Conservation (phyloP, 1,284 basidiomycete species). For the Uromyces viciae-fabae region DNA sequence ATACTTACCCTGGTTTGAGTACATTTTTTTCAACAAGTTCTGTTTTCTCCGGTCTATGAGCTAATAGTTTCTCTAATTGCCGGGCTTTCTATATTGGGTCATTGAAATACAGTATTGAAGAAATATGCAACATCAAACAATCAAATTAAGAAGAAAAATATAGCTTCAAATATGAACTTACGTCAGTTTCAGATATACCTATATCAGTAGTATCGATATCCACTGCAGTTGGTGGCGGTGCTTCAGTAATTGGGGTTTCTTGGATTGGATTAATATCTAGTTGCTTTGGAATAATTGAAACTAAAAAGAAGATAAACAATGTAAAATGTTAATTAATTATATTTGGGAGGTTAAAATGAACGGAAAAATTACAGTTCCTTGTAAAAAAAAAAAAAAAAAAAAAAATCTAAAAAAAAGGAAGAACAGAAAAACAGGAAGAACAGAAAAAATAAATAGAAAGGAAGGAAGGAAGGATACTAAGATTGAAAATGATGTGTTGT, state of each 20-base stretch:
- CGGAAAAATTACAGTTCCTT: not conserved
- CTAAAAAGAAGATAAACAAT: not conserved
- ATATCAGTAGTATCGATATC: constrained; percentile 24
- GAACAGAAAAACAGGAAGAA: too few relatives aligned
- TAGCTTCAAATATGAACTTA: not conserved
- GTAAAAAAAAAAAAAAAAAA: not conserved
- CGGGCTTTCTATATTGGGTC: constrained; percentile 45
- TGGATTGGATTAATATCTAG: not conserved
- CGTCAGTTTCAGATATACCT: constrained; percentile 11
- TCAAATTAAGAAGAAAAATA: not conserved
- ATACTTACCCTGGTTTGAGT: constrained; percentile 59
- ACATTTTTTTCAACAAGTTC: constrained; percentile 71
- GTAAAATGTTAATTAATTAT: not conserved
- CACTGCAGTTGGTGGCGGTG: constrained; percentile 8
- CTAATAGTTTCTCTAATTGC: constrained; percentile 64
- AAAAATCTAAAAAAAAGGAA: not conserved
- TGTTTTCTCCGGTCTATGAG: constrained; percentile 62
- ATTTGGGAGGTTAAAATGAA: not conserved
- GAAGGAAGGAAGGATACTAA: not conserved
- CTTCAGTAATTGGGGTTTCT: not conserved
- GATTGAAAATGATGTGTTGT: not conserved
- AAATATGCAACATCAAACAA: not conserved
- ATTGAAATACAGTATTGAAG: not conserved
- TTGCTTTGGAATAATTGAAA: constrained; percentile 5
- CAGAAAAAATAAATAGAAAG: not conserved